These are phyloP conservation scores for Sarcodon sp. DNA, from an alignment of 768 basidiomycete genomes.

Conservation along the genomic window DNA sequence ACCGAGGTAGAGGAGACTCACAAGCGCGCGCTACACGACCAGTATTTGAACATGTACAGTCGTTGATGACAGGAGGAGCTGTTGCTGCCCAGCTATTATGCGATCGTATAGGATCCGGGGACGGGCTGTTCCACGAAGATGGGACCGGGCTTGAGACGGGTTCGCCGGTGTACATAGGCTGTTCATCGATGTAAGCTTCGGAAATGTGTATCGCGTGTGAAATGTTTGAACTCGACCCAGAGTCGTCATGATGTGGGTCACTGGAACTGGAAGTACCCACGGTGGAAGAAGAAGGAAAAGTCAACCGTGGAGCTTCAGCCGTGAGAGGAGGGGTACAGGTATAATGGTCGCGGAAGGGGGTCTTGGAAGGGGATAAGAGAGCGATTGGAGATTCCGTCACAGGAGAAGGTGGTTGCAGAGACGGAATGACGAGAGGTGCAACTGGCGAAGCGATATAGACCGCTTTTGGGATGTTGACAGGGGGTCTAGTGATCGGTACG, in stretches of 20 bases:
- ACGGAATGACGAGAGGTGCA: background rate
- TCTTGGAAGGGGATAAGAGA: background rate
- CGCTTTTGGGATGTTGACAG: background rate
- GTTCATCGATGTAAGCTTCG: slow-evolving; percentile 29
- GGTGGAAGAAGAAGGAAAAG: too few relatives aligned
- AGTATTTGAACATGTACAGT: too few relatives aligned
- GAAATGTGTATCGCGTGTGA: slow-evolving; percentile 22
- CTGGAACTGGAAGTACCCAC: too few relatives aligned
- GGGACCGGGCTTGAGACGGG: slow-evolving; percentile 16
- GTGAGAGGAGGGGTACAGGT: background rate
- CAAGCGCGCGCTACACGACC: too few relatives aligned
- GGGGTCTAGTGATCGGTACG: background rate
- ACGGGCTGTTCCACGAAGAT: slow-evolving; percentile 8
- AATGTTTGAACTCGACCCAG: slow-evolving; percentile 7
- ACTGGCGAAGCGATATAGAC: background rate
- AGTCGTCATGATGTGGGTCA: slow-evolving; percentile 10
- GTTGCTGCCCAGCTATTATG: too few relatives aligned
- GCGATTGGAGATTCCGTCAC: background rate
- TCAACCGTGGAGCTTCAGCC: too few relatives aligned
- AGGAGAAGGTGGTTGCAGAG: background rate
- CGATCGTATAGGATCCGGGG: background rate
- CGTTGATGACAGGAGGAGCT: too few relatives aligned
- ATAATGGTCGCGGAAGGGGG: background rate
- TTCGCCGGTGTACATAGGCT: slow-evolving; percentile 30
- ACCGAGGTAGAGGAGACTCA: too few relatives aligned